Base-by-base conservation (phyloP, 805 yeast species). In the Cyberlindnera xishuangbannaensis region DNA sequence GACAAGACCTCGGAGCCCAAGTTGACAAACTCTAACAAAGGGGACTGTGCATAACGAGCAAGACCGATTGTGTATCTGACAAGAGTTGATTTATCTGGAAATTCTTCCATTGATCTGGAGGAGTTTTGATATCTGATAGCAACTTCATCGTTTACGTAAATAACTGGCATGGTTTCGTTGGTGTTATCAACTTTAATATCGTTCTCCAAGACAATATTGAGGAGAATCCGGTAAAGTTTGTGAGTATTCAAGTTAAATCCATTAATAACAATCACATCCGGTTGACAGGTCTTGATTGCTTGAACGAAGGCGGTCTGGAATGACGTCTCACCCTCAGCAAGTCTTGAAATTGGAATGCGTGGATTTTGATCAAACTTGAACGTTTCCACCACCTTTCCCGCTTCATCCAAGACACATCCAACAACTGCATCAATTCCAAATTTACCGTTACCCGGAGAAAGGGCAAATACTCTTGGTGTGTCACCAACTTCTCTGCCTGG, bases 61-160 rank as follows among this genome's bases (percentile, higher is more conserved):
- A 90, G 66, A 8, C 86, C 95, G 41, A 88, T 77, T 59, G 92
- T 80, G 61, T 90, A 92, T 49, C 83, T 76, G 10, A 79, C 79
- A 40, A 87, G 68, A 3, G 83, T 69, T 2, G 96, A 78, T 43
- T 83, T 82, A 53, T 84, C 95, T 8, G 95, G 78, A 52, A 83
- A 83, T 56, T 92, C 97, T 29, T 68, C 65, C 6, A 61, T 63
- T 0, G 95, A 95, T 37, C 85, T 70, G 24, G 66, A 70, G 0
- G 96, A 84, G 51, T 78, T 76, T 54, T 88, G 94, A 56, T 71
- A 92, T 40, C 92, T 71, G 35, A 94, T 69, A 1, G 97, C 97
- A 19, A 94, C 85, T 56, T 92, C 97, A 56, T 90, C 96, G 46
- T 81, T 83, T 27, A 83, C 95, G 77, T 86, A 90, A 12, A 87